Base-by-base conservation (phyloP, 352 stramenopile genomes). In the Phytopythium vexans region DNA sequence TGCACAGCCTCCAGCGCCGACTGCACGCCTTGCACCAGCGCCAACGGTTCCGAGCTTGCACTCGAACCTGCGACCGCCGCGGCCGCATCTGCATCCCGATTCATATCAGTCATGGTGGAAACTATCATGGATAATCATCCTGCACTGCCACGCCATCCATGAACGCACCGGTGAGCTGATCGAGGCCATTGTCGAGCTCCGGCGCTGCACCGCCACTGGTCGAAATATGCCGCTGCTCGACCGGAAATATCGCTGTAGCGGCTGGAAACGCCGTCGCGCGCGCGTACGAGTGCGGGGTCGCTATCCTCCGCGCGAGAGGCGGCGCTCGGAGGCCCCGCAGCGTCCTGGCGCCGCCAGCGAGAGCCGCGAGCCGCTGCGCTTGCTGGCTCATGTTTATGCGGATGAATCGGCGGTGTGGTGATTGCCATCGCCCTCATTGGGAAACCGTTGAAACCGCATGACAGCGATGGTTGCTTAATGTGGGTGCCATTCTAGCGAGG, bases 11-110 rank as follows among this genome's bases (percentile, higher is more conserved):
- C 82, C 27, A 92, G 68, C 42, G 72, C 45, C 15, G 68, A 60
- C 48, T 92, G 82, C 41, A 86, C 74, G 27, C 56, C 71, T 45
- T 89, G 74, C 10, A 92, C 78, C 9, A 89, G 41, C 12, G 52
- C 58, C 68, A 57, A 79, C 14, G 68, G 62, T 41, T 82, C 72
- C n/a, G 64, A n/a, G 14, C 60, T 52, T 8, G 62, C 58, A 9
- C 53, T 41, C 8, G 31, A 60, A 4, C 52, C 56, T n/a, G 57
- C 43, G 12, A 66, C 68, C 32, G 53, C 59, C 39, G 62, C 52
- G 4, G 62, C 62, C 9, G 64, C 60, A 27, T 79, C 68, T 82
- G 31, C 27, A 52, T 12, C 15, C 39, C 44, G 34, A n/a, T 7
- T 35, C 21, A 31, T 49, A 11, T 39, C 8, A 49, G 7, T 39